A percentile compares a stretch with the other conserved stretches of the same genome.
These are phyloP conservation scores for Setaria viridis DNA, from an alignment of 202 grass and related monocot species.

Conservation along the genomic window DNA sequence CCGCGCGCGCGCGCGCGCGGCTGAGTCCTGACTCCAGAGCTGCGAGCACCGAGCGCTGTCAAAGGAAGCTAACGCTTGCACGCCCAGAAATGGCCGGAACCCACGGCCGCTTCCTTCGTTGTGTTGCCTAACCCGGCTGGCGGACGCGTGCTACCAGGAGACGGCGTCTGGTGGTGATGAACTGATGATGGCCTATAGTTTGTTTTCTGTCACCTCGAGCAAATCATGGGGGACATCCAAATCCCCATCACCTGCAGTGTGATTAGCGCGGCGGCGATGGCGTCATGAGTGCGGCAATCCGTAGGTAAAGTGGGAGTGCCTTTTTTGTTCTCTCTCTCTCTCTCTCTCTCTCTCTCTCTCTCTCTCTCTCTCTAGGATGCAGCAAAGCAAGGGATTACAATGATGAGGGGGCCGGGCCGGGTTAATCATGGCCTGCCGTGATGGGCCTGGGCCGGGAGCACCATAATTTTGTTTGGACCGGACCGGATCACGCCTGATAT, in stretches of 20 bases:
- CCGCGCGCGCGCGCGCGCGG: no score
- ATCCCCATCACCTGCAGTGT: constrained; percentile 8
- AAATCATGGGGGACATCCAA: background rate
- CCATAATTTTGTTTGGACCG: background rate
- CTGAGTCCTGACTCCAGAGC: no score
- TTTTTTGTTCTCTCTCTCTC: no score
- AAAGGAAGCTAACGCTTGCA: background rate
- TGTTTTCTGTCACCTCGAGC: background rate
- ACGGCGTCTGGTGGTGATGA: background rate
- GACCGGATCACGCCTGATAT: background rate
- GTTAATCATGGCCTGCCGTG: background rate
- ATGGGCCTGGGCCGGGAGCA: background rate
- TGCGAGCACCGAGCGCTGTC: background rate
- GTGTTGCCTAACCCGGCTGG: background rate
- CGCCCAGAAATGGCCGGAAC: constrained; percentile 6
- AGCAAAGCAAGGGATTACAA: background rate
- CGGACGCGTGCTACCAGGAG: background rate
- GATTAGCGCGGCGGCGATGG: constrained; percentile 13
- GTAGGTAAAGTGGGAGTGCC: background rate
- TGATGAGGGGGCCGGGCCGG: constrained; percentile 21
- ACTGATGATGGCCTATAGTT: background rate
- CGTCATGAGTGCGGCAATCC: background rate
- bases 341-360: no score
- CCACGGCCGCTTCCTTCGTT: background rate
- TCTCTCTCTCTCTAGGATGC: no score